Evolutionary conservation across 768 basidiomycete genomes (phyloP).

Genomic region (Auricularia sp.): DNA sequence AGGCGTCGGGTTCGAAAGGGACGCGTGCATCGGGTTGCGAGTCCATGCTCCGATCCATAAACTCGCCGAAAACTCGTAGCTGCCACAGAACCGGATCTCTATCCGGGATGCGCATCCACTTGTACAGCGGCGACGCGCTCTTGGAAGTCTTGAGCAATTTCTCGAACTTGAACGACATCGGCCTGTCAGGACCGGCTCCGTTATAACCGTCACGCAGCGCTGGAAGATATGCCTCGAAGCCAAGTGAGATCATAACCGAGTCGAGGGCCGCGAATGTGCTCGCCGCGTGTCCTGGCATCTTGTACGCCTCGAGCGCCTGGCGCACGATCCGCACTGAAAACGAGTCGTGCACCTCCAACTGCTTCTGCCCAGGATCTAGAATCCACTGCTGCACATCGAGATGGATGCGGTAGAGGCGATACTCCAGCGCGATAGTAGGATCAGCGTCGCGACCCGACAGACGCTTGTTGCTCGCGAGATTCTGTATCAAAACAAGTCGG

Average conservation of each 20-base stretch:
- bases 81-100: slow-evolving; percentile 51
- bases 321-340: slow-evolving; percentile 38
- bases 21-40: slow-evolving; percentile 47
- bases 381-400: slow-evolving; percentile 45
- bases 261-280: slow-evolving; percentile 27
- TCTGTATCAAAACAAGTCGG: slow-evolving; percentile 25
- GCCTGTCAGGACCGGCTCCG: slow-evolving; percentile 18
- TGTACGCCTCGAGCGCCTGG: slow-evolving; percentile 35
- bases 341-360: slow-evolving; percentile 30
- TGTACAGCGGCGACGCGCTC: slow-evolving; percentile 27
- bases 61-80: slow-evolving; percentile 56
- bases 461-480: slow-evolving; percentile 36
- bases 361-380: slow-evolving; percentile 30
- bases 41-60: slow-evolving; percentile 66
- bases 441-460: slow-evolving; percentile 19
- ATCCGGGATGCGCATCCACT: slow-evolving; percentile 48
- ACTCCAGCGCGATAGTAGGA: slow-evolving; percentile 37
- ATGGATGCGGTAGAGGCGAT: slow-evolving; percentile 42
- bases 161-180: slow-evolving; percentile 41
- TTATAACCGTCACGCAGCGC: slow-evolving; percentile 9
- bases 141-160: slow-evolving; percentile 42
- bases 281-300: slow-evolving; percentile 19
- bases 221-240: slow-evolving; percentile 32
- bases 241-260: slow-evolving; percentile 33
- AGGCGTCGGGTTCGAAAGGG: slow-evolving; percentile 55